Evolutionary conservation across 2,329 filamentous ascomycete species (phyloP), one percentile per base, ranked within the genome.

Genomic region (Periconia digitata): DNA sequence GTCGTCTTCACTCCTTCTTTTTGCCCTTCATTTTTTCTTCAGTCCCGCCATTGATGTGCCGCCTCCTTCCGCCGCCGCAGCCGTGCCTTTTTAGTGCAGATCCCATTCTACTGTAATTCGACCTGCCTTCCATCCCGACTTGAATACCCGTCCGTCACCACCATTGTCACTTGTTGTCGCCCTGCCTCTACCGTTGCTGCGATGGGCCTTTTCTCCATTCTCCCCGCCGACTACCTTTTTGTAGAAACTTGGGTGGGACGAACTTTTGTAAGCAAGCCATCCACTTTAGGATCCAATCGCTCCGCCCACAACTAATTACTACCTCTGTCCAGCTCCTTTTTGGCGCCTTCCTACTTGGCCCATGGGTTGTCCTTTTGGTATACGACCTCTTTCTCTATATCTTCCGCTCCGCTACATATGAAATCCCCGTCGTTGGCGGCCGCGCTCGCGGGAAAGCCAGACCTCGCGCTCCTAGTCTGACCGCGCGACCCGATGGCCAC

Each of bases 131-230:
- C n/a, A n/a, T n/a, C n/a, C n/a, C 20, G 20, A 15, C 16, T 7
- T 6, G 16, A 10, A 17, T 21, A 20, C 12, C 17, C 39, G 16
- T 36, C 24, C 22, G 4, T 37, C 17, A 20, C 43, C 5, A 8
- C 18, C 20, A n/a, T 24, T 5, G 38, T n/a, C 8, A 17, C n/a
- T n/a, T n/a, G n/a, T n/a, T n/a, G n/a, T n/a, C n/a, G n/a, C n/a
- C n/a, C n/a, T n/a, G n/a, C n/a, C n/a, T n/a, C n/a, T n/a, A n/a
- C n/a, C n/a, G n/a, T n/a, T 22, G 15, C 45, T 41, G 55, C 45
- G 42, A 87, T 87, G 85, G 79, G 80, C 38, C 79, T 82, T 75
- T 83, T 84, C 55, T 87, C 85, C 2, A 79, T 88, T 49, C 77
- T 88, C 27, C 85, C 85, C 1, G 73, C 78, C 16, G 74, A 78